Evolutionary conservation across 2,329 filamentous ascomycete genomes (phyloP).

Genomic region (Diplodia corticola): DNA sequence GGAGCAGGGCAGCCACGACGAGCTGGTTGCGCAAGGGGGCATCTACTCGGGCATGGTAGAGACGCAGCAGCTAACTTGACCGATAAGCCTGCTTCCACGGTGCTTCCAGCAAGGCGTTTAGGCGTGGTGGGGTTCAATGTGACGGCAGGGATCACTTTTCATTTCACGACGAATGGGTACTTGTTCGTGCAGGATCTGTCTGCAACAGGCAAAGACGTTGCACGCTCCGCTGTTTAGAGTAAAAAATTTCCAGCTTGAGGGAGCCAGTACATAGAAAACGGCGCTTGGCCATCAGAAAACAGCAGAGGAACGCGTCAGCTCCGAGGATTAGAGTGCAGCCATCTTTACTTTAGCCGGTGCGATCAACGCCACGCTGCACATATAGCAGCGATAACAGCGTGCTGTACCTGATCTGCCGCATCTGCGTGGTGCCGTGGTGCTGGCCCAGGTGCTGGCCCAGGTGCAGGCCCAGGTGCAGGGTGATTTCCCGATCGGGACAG

Average conservation of each 20-base stretch:
- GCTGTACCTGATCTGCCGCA: background rate
- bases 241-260: background rate
- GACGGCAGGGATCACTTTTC: slow-evolving; percentile 1
- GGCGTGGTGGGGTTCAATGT: slow-evolving; percentile 10
- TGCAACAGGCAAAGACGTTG: background rate
- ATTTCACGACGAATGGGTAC: background rate
- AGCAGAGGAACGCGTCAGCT: background rate
- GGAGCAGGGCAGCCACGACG: slow-evolving; percentile 62
- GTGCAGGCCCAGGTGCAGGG: background rate
- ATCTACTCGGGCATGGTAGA: slow-evolving; percentile 41
- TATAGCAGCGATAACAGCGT: background rate
- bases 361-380: background rate
- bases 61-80: slow-evolving; percentile 37
- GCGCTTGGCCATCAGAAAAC: background rate
- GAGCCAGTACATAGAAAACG: background rate
- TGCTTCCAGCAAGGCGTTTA: slow-evolving; percentile 14
- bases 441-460: no score
- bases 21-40: slow-evolving; percentile 50
- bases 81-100: slow-evolving; percentile 16
- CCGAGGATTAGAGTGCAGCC: background rate
- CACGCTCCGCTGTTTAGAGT: background rate
- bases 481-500: slow-evolving; percentile 8
- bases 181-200: background rate
- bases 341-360: background rate
- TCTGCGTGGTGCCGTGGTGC: no score